Evolutionary conservation across 352 stramenopile genomes (phyloP).

Genomic region (Phytophthora cactorum): DNA sequence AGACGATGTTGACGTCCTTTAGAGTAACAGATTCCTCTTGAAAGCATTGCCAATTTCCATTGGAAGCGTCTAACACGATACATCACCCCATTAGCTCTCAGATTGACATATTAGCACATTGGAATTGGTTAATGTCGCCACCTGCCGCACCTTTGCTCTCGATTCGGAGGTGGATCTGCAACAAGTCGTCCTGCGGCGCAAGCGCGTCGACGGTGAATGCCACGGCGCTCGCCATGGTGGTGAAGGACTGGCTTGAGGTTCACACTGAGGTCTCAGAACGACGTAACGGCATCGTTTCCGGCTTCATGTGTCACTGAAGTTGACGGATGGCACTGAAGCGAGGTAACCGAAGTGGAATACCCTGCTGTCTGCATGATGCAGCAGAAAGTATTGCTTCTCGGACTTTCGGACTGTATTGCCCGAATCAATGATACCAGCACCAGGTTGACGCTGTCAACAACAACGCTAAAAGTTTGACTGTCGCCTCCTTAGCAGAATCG

Average conservation of each 20-base stretch:
- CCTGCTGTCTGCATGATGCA: no score
- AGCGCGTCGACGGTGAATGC: conserved; percentile 29
- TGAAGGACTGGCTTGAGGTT: conserved; percentile 15
- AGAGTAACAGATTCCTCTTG: conserved; percentile 18
- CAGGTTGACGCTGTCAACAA: no score
- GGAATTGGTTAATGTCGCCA: not conserved
- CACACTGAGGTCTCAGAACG: conserved; percentile 15
- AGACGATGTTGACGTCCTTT: conserved; percentile 27
- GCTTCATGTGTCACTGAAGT: conserved; percentile 14
- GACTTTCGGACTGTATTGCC: no score
- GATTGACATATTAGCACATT: conserved; percentile 1
- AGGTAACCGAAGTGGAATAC: not conserved
- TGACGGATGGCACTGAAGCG: conserved; percentile 7
- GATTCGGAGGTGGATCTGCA: conserved; percentile 18
- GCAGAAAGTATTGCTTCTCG: no score
- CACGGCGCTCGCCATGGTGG: conserved; percentile 32
- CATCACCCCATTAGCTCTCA: conserved; percentile 1
- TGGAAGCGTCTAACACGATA: conserved; percentile 13
- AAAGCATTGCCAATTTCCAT: conserved; percentile 23
- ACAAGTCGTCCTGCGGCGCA: conserved; percentile 1
- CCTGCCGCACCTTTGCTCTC: conserved; percentile 23
- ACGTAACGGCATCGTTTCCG: conserved; percentile 26
- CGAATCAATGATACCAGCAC: no score
- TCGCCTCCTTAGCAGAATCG: not conserved
- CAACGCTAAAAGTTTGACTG: not conserved